phyloP scores from a whole-genome alignment of 2,329 filamentous ascomycete genomes.

The Xylariaceae sp. region DNA sequence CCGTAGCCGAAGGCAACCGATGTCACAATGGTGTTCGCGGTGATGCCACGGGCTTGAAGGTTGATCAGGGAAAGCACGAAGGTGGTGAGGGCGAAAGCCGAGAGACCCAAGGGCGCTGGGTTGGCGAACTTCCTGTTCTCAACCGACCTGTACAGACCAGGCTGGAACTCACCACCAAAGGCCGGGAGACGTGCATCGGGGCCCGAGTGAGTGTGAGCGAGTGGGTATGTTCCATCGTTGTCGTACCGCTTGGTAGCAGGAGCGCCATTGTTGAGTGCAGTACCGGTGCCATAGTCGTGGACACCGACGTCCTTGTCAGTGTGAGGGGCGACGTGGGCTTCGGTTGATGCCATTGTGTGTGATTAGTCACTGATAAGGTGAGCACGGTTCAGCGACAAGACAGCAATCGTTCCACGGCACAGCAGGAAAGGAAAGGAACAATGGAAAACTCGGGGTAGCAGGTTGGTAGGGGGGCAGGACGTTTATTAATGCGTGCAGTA shows the following conservation, averaged over 20 bases:
- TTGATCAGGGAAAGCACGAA: slow-evolving; percentile 77
- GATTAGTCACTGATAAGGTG: neutral
- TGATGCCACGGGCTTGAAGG: slow-evolving; percentile 60
- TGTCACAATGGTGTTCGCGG: slow-evolving; percentile 63
- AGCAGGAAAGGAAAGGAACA: no score
- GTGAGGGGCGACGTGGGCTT: slow-evolving; percentile 9
- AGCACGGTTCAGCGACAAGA: no score
- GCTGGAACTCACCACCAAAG: slow-evolving; percentile 72
- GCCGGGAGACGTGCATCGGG: slow-evolving; percentile 47
- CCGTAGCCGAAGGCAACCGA: slow-evolving; percentile 72
- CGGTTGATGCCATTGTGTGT: slow-evolving; percentile 21
- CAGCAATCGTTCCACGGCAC: neutral
- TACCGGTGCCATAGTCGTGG: slow-evolving; percentile 13
- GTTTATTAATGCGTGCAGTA: no score
- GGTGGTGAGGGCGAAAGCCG: slow-evolving; percentile 78
- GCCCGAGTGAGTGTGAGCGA: slow-evolving; percentile 35
- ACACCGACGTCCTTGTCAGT: slow-evolving; percentile 23
- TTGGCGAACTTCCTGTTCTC: slow-evolving; percentile 74
- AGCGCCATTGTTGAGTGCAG: slow-evolving; percentile 17
- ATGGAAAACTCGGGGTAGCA: no score
- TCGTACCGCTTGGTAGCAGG: slow-evolving; percentile 30
- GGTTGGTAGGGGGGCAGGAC: no score
- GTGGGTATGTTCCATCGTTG: slow-evolving; percentile 41
- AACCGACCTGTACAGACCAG: slow-evolving; percentile 61
- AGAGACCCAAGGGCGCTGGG: slow-evolving; percentile 73